These are phyloP conservation scores for Allomyces macrogynus DNA, from an alignment of 192 early-diverging fungal genomes.

Conservation along the genomic window DNA sequence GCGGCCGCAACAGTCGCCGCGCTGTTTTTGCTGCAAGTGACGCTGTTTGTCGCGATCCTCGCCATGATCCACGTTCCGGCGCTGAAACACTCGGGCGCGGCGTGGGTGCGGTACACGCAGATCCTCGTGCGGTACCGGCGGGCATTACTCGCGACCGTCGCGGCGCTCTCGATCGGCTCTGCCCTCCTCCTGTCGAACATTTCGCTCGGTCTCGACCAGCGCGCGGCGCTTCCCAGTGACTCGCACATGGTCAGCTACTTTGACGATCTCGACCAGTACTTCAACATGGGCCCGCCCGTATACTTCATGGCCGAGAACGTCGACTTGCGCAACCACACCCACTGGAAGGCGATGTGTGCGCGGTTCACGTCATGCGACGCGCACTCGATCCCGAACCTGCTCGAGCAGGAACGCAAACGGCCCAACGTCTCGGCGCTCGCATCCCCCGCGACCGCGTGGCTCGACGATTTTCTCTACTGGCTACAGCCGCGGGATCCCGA, in stretches of 20 bases:
- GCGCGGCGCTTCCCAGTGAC: conserved; percentile 35
- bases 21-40: conserved; percentile 42
- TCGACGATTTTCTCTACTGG: conserved; percentile 46
- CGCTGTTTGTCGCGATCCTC: conserved; percentile 35
- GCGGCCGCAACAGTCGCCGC: conserved; percentile 42
- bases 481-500: conserved; percentile 5
- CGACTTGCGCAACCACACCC: conserved; percentile 21
- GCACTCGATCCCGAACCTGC: conserved; percentile 28
- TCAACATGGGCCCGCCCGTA: conserved; percentile 39
- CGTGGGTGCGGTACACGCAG: neutral
- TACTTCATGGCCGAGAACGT: conserved; percentile 35
- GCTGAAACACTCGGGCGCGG: neutral
- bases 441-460: conserved; percentile 36
- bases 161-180: neutral
- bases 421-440: conserved; percentile 35
- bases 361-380: conserved; percentile 29
- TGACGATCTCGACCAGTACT: conserved; percentile 34
- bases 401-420: conserved; percentile 44
- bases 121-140: neutral
- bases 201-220: conserved; percentile 19
- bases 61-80: conserved; percentile 11
- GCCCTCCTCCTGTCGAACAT: neutral
- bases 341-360: conserved; percentile 32
- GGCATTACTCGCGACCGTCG: neutral
- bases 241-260: conserved; percentile 45